Conservation (phyloP, 2,329 filamentous ascomycete genomes). For the Sporothrix globosa region DNA sequence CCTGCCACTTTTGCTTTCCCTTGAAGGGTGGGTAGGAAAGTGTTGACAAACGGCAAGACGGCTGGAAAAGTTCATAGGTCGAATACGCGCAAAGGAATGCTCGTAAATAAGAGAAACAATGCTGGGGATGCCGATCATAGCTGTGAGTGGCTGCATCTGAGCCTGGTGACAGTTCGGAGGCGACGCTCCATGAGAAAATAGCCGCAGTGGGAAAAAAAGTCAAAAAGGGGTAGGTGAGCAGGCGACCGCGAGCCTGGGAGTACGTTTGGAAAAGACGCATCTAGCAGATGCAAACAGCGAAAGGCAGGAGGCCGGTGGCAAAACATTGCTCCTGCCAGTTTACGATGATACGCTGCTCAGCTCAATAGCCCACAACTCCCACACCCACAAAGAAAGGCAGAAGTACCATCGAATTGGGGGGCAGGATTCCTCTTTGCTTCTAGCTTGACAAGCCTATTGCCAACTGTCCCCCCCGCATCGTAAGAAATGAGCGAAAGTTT, state of each 20-base stretch:
- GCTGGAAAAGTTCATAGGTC: conserved; percentile 1
- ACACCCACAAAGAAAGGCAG: too few relatives aligned
- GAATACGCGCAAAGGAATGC: background rate
- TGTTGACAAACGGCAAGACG: background rate
- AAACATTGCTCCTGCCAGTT: background rate
- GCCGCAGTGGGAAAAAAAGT: too few relatives aligned
- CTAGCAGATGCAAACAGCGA: background rate
- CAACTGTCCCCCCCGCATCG: too few relatives aligned
- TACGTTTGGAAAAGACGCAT: background rate
- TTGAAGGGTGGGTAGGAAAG: too few relatives aligned
- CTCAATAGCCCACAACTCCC: background rate
- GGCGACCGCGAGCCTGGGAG: conserved; percentile 23
- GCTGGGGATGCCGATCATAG: conserved; percentile 13
- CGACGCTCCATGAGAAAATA: background rate
- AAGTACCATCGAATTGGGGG: too few relatives aligned
- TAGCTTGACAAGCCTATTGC: too few relatives aligned
- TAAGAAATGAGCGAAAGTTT: background rate
- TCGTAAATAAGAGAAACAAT: background rate
- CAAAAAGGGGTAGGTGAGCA: background rate
- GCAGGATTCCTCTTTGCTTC: too few relatives aligned
- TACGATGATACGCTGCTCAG: conserved; percentile 12
- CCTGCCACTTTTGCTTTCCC: conserved; percentile 7
- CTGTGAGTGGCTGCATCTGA: conserved; percentile 6
- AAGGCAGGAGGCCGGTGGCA: background rate
- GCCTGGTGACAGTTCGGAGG: conserved; percentile 14